These are phyloP conservation scores for Aspergillus ellipticus DNA, from an alignment of 495 filamentous ascomycete genomes.

Conservation along the genomic window DNA sequence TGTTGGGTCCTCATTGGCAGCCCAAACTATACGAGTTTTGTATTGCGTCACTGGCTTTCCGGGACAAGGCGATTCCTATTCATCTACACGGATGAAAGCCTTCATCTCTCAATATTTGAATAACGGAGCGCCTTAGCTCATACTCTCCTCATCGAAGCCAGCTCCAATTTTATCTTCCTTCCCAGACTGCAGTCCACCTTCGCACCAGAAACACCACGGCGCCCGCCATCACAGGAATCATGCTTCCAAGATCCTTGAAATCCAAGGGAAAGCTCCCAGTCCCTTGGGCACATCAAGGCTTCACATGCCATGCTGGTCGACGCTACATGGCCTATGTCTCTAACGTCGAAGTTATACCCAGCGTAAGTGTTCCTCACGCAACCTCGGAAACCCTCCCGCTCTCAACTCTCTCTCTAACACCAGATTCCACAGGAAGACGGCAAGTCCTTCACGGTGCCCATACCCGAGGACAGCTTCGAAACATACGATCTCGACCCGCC, in stretches of 20 bases:
- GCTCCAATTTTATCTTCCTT: not conserved
- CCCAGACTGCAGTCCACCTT: not conserved
- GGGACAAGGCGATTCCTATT: not conserved
- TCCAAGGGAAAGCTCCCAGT: not conserved
- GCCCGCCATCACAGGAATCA: not conserved
- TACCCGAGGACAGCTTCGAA: conserved; percentile 23
- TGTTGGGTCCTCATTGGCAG: not conserved
- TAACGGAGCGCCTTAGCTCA: no score
- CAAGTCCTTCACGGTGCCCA: conserved; percentile 18
- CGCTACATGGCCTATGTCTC: conserved; percentile 8
- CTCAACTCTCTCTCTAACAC: not conserved
- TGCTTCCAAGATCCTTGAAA: conserved; percentile 10
- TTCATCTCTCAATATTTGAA: no score
- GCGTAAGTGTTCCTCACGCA: conserved; percentile 1
- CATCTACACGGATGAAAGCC: not conserved
- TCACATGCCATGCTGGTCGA: not conserved
- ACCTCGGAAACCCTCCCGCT: not conserved
- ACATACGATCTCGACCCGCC: conserved; percentile 26
- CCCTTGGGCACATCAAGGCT: conserved; percentile 3
- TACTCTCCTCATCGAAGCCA: no score
- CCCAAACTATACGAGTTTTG: not conserved
- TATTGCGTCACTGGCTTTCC: not conserved
- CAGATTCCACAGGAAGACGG: conserved; percentile 21
- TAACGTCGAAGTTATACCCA: conserved; percentile 1
- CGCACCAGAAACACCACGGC: no score